phyloP scores from a whole-genome alignment of 495 filamentous ascomycete species.

The Aspergillus baeticus region DNA sequence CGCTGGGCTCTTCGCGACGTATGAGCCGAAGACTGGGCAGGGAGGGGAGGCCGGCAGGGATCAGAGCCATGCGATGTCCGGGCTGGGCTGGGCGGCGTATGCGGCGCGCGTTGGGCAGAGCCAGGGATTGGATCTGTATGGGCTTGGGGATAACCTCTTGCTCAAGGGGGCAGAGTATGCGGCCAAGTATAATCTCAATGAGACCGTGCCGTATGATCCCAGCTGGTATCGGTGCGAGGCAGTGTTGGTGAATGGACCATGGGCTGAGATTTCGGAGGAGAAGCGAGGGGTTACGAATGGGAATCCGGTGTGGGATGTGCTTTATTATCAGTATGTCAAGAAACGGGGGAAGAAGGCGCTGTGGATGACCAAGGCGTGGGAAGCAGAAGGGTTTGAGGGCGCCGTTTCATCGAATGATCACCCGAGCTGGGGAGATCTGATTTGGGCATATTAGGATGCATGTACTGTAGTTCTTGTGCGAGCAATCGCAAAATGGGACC shows the following conservation, averaged over 20 bases:
- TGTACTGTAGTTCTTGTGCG: too few relatives aligned
- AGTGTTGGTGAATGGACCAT: constrained; percentile 34
- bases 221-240: constrained; percentile 36
- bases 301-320: constrained; percentile 13
- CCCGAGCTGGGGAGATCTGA: constrained; percentile 11
- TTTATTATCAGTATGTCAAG: constrained; percentile 10
- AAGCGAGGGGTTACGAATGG: constrained; percentile 24
- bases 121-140: constrained; percentile 34
- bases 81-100: constrained; percentile 24
- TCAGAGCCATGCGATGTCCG: constrained; percentile 13
- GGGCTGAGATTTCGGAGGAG: constrained; percentile 27
- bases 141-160: constrained; percentile 27
- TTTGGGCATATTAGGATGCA: constrained; percentile 11
- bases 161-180: constrained; percentile 34
- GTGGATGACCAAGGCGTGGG: background rate
- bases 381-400: constrained; percentile 4
- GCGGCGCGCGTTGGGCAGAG: constrained; percentile 26
- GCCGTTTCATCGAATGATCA: constrained; percentile 1
- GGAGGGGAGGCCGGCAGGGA: constrained; percentile 15
- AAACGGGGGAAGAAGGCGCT: background rate
- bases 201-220: constrained; percentile 34
- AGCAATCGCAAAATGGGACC: too few relatives aligned
- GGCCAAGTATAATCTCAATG: constrained; percentile 32
- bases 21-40: constrained; percentile 29
- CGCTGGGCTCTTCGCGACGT: constrained; percentile 20